Evolutionary conservation across 441 rosid species (phyloP).

Genomic region (Mallotus japonicus): DNA sequence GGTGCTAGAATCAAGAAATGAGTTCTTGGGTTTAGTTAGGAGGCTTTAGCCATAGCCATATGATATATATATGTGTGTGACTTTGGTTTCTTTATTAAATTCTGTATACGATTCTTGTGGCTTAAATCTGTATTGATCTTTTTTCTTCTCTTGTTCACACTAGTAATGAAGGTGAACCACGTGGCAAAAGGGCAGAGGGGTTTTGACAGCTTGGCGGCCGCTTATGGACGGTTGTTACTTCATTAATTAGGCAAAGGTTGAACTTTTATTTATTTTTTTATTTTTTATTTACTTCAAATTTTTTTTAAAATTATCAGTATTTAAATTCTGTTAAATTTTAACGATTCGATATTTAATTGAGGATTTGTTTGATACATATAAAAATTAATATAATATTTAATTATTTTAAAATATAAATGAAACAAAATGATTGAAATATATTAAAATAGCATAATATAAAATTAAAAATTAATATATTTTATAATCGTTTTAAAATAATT

Average conservation of each 20-base stretch:
- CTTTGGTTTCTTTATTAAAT: background rate
- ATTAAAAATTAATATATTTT: no score
- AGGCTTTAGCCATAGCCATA: background rate
- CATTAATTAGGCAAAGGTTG: background rate
- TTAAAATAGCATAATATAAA: no score
- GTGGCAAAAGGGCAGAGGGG: constrained; percentile 30
- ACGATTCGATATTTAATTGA: no score
- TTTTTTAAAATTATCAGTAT: no score
- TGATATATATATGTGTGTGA: background rate
- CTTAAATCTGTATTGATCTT: background rate
- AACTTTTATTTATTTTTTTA: no score
- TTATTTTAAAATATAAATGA: no score
- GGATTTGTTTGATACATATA: no score
- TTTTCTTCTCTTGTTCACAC: background rate
- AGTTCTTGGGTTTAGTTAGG: constrained; percentile 1
- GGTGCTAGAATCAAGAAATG: constrained; percentile 15
- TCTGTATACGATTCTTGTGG: background rate
- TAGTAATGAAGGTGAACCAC: constrained; percentile 13
- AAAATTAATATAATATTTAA: no score
- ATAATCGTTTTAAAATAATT: no score
- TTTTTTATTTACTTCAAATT: no score
- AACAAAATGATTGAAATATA: no score
- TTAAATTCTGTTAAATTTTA: no score
- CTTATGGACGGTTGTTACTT: constrained; percentile 29
- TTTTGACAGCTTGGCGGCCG: constrained; percentile 31